These are phyloP conservation scores for Teratosphaeria viscida DNA, from an alignment of 2,329 filamentous ascomycete species.

Conservation along the genomic window DNA sequence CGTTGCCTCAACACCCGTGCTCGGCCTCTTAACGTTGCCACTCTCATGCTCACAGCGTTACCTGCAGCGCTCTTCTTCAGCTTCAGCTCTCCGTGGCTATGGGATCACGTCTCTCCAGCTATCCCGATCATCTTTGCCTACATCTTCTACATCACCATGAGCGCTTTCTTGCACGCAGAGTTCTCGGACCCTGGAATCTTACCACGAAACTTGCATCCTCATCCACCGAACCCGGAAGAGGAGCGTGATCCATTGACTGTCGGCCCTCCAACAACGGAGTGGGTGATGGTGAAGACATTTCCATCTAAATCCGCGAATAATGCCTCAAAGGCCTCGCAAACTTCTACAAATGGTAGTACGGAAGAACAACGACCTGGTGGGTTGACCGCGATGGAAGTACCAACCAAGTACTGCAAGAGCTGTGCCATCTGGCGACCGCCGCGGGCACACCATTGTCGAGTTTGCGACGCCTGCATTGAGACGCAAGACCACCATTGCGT, in stretches of 20 bases:
- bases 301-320: slow-evolving; percentile 3
- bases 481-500: slow-evolving; percentile 97
- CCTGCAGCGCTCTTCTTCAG: slow-evolving; percentile 75
- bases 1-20: slow-evolving; percentile 68
- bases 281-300: slow-evolving; percentile 61
- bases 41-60: slow-evolving; percentile 66
- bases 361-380: slow-evolving; percentile 1
- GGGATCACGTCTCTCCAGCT: slow-evolving; percentile 76
- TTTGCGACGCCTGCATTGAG: slow-evolving; percentile 95
- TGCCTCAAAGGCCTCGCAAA: not conserved
- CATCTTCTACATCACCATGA: slow-evolving; percentile 79
- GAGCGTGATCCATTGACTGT: slow-evolving; percentile 66
- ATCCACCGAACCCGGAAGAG: slow-evolving; percentile 63
- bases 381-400: slow-evolving; percentile 74
- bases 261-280: slow-evolving; percentile 81
- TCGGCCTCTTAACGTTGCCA: slow-evolving; percentile 79
- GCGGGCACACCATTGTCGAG: slow-evolving; percentile 87
- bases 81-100: slow-evolving; percentile 76
- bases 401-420: slow-evolving; percentile 94
- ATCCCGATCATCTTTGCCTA: slow-evolving; percentile 87
- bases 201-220: slow-evolving; percentile 81
- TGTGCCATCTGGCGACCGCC: slow-evolving; percentile 97
- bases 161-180: slow-evolving; percentile 89
- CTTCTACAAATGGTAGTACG: not conserved
- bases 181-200: slow-evolving; percentile 86